Conservation (phyloP, 805 yeast genomes). For the Pichia thaimueangensis region DNA sequence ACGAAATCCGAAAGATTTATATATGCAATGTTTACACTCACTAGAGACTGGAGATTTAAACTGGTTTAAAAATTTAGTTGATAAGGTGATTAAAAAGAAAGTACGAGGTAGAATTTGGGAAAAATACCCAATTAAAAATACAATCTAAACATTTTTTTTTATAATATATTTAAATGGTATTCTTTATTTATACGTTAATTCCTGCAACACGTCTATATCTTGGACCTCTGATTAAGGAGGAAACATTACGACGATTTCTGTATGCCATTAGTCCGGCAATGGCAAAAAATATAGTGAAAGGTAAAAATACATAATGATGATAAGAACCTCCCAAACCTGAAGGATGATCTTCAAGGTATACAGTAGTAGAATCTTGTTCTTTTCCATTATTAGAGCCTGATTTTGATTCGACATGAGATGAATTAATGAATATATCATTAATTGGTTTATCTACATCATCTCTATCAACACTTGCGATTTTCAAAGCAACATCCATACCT, state of each 20-base stretch:
- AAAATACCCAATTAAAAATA: neutral
- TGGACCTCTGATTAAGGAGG: slow-evolving; percentile 23
- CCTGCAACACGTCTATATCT: slow-evolving; percentile 24
- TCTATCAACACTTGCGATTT: slow-evolving; percentile 53
- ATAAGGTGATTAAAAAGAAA: neutral
- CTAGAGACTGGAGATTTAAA: slow-evolving; percentile 13
- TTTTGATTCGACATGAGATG: slow-evolving; percentile 10
- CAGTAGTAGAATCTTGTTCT: too few species aligned
- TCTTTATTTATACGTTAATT: slow-evolving; percentile 6
- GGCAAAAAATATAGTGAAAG: slow-evolving; percentile 12
- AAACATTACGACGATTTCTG: slow-evolving; percentile 19
- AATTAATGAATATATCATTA: slow-evolving; percentile 35
- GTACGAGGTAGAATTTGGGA: slow-evolving; percentile 7
- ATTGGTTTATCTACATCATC: slow-evolving; percentile 36
- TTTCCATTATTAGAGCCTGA: neutral
- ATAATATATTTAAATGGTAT: too few species aligned
- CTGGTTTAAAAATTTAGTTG: slow-evolving; percentile 6
- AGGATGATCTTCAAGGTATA: slow-evolving; percentile 4
- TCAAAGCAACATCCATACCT: slow-evolving; percentile 57
- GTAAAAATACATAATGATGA: slow-evolving; percentile 14
- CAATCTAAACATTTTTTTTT: neutral
- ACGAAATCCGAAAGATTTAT: slow-evolving; percentile 10
- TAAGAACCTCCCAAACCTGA: slow-evolving; percentile 7
- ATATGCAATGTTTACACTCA: neutral
- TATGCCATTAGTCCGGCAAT: slow-evolving; percentile 12